Evolutionary conservation across 768 basidiomycete genomes (phyloP).

Genomic region (Trametes elegans): DNA sequence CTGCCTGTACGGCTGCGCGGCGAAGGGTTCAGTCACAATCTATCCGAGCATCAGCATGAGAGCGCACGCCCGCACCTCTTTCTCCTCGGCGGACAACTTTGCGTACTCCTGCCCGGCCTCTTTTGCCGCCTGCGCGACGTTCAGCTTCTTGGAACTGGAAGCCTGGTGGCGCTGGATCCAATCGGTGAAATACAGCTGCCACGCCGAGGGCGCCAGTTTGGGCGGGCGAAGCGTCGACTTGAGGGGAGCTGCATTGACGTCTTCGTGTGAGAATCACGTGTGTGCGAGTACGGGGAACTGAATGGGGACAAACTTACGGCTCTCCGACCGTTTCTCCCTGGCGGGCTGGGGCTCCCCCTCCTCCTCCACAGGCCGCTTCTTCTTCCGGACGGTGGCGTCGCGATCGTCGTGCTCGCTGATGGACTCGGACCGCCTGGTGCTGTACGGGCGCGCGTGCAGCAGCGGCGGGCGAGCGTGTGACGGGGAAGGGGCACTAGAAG

Average conservation of each 20-base stretch:
- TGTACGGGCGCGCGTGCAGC: conserved; percentile 57
- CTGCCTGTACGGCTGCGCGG: conserved; percentile 75
- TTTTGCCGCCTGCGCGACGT: conserved; percentile 93
- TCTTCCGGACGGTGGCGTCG: conserved; percentile 73
- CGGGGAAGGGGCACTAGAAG: conserved; percentile 67
- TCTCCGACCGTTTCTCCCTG: conserved; percentile 24
- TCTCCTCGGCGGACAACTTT: conserved; percentile 71
- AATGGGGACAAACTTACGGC: conserved; percentile 21
- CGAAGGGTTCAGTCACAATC: conserved; percentile 23
- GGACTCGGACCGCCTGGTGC: conserved; percentile 60
- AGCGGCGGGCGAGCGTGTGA: conserved; percentile 44
- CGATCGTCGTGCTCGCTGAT: conserved; percentile 58
- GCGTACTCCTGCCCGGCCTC: conserved; percentile 92
- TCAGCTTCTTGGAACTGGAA: conserved; percentile 78
- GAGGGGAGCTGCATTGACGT: conserved; percentile 48
- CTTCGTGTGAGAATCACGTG: conserved; percentile 32
- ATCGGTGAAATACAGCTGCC: conserved; percentile 96
- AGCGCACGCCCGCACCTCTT: conserved; percentile 58
- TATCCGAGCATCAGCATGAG: conserved; percentile 21
- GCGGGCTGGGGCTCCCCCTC: conserved; percentile 26
- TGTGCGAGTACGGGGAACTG: conserved; percentile 6
- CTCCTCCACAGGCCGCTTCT: conserved; percentile 39
- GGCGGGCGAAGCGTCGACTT: conserved; percentile 85
- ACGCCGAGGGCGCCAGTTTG: conserved; percentile 89
- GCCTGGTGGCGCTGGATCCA: conserved; percentile 89